Evolutionary conservation across 2,329 filamentous ascomycete species (phyloP), one percentile per base, ranked within the genome.

Genomic region (Colletotrichum musae): DNA sequence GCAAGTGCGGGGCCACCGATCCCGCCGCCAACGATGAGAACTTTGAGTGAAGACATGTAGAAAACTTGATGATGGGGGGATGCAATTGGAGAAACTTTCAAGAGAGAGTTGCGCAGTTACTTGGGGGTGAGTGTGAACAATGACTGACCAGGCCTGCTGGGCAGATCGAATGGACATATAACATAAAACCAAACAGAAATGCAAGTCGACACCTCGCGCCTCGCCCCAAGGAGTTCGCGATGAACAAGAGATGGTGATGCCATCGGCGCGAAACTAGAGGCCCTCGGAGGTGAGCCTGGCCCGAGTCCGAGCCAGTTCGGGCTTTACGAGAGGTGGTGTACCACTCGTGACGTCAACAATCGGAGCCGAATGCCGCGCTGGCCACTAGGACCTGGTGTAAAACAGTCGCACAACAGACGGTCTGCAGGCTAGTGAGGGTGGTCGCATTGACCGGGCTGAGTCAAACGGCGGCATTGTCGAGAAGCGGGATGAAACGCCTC

Each of bases 21-120:
- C 66, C 84, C 84, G 5, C 79, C 82, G 66, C 85, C 84, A 58
- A 80, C 77, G 69, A 88, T 85, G 70, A 88, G 83, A 51, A 88
- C 74, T 73, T 78, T 84, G 64, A 85, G 72, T 15, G 77, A 74
- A 41, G 75, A 65, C 75, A 79, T 77, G 52, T 26, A 43, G 13
- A 16, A 15, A 2, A 39, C 13, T 4, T 24, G 16, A 18, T 15
- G 15, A 21, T n/a, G 41, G 5, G 3, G 21, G 32, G n/a, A 6
- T 21, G n/a, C 4, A n/a, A 24, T 50, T 6, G 6, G 18, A 13
- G 6, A 1, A 12, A 50, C 5, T 21, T 50, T 21, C 18, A 12
- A 21, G 47, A 18, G 6, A 50, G 21, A 50, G 18, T 12, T 13
- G 12, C 18, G 5, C 5, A 39, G 4, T 5, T 15, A 43, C n/a